Percentiles rank a stretch among this genome's conserved stretches.
Conservation (phyloP, 2,329 filamentous ascomycete species). For the Cercospora sp. region DNA sequence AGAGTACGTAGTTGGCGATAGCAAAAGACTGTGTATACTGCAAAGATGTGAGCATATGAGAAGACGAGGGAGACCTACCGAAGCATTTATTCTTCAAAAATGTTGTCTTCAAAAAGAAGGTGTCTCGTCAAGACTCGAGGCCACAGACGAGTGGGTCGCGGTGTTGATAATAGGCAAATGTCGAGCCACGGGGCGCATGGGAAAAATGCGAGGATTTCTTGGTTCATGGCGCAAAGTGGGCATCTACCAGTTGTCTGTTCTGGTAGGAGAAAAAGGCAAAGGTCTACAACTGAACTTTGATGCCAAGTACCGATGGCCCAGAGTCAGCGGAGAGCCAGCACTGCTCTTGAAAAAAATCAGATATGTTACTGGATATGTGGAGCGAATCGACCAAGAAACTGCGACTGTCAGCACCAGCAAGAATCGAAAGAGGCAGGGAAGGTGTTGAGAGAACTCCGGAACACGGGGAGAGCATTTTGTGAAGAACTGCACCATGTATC, state of each 20-base stretch:
- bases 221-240: neutral
- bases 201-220: neutral
- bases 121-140: neutral
- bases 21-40: neutral
- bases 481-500: neutral
- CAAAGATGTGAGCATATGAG: neutral
- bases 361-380: neutral
- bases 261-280: neutral
- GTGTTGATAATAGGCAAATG: neutral
- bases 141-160: neutral
- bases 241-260: neutral
- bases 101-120: neutral
- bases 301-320: neutral
- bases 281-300: neutral
- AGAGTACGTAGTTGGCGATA: neutral
- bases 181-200: neutral
- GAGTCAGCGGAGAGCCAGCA: neutral
- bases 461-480: neutral
- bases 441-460: neutral
- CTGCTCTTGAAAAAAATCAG: neutral
- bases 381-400: neutral
- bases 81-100: neutral
- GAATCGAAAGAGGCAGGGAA: neutral
- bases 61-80: neutral
- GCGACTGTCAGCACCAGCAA: neutral